Conservation (phyloP, 2,329 filamentous ascomycete genomes). For the Neopestalotiopsis rosae region DNA sequence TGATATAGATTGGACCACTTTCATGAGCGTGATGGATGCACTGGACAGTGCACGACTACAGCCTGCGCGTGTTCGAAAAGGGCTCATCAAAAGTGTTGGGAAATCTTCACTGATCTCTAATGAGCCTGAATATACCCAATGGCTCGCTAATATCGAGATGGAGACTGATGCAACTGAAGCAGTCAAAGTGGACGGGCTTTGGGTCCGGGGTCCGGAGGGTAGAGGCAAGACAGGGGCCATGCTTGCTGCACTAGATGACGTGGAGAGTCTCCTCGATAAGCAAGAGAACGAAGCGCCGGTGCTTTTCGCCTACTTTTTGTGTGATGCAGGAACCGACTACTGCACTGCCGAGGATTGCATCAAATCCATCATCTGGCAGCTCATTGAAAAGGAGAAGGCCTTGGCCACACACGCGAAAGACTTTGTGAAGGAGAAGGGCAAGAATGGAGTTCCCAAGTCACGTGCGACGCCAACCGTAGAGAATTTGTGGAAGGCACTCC, state of each 20-base stretch:
- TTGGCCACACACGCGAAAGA: slow-evolving; percentile 43
- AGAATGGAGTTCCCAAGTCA: slow-evolving; percentile 24
- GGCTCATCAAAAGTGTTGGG: neutral
- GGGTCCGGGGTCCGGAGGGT: slow-evolving; percentile 47
- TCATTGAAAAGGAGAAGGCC: slow-evolving; percentile 40
- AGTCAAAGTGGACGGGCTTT: slow-evolving; percentile 39
- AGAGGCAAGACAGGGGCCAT: slow-evolving; percentile 48
- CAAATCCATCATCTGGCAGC: slow-evolving; percentile 45
- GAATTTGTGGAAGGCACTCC: slow-evolving; percentile 46
- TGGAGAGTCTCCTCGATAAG: slow-evolving; percentile 36
- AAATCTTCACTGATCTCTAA: slow-evolving; percentile 44
- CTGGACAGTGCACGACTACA: slow-evolving; percentile 40
- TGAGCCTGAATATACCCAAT: slow-evolving; percentile 41
- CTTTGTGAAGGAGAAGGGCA: slow-evolving; percentile 38
- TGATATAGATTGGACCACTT: slow-evolving; percentile 38
- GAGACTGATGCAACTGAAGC: neutral
- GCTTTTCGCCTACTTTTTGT: slow-evolving; percentile 47
- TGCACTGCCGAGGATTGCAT: slow-evolving; percentile 46
- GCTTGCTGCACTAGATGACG: slow-evolving; percentile 42
- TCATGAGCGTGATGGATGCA: slow-evolving; percentile 37
- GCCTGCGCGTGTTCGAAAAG: neutral
- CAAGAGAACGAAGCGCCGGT: slow-evolving; percentile 32
- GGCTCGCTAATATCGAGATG: slow-evolving; percentile 34
- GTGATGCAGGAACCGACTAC: slow-evolving; percentile 42
- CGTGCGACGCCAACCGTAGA: slow-evolving; percentile 41